Base-by-base conservation (phyloP, 2,329 filamentous ascomycete species). In the Colletotrichum sansevieriae region DNA sequence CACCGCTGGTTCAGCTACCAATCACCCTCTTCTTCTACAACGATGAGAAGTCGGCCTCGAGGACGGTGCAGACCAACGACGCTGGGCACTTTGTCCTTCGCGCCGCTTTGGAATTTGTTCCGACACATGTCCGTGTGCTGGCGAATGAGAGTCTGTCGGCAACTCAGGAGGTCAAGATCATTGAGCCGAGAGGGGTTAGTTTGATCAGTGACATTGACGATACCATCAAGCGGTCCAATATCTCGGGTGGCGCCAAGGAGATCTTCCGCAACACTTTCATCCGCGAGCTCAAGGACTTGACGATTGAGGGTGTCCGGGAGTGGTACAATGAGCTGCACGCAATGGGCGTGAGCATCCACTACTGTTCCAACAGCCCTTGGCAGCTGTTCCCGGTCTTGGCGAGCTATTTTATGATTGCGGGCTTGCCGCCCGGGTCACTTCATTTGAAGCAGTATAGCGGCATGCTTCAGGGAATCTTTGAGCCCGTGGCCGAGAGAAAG, bases 291-390 rank as follows among this genome's bases (percentile, higher is more conserved):
- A 84, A 82, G 3, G 94, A 95, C 69, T 84, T 98, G 52, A 94
- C 90, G 0, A 90, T 99, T 22, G 91, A 94, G 15, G 96, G 96
- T 2, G 95, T 98, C 20, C 88, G 85, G 66, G 93, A 97, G 71
- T 98, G 96, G 95, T 99, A 98, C 76, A 89, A 84, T 41, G 85
- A 85, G 20, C 85, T 99, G 80, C 87, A 92, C 44, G 84, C 90
- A 20, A 89, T 95, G 82, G 94, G 95, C 18, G 95, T 98, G 25
- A 89, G 90, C 74, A 87, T 99, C 60, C 97, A 99, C 77, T 99
- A 99, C 78, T 97, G 97, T 72, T 99, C 96, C n/a, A 99, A 99
- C 79, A 97, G 95, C 58, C 96, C 96, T 0, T 99, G 97, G 97
- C 97, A 99, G 78, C 86, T 99, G 7, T 99, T 93, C 74, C 96